Evolutionary conservation across 2,329 filamentous ascomycete species (phyloP), one percentile per base, ranked within the genome.

Genomic region (Fusarium continuum): DNA sequence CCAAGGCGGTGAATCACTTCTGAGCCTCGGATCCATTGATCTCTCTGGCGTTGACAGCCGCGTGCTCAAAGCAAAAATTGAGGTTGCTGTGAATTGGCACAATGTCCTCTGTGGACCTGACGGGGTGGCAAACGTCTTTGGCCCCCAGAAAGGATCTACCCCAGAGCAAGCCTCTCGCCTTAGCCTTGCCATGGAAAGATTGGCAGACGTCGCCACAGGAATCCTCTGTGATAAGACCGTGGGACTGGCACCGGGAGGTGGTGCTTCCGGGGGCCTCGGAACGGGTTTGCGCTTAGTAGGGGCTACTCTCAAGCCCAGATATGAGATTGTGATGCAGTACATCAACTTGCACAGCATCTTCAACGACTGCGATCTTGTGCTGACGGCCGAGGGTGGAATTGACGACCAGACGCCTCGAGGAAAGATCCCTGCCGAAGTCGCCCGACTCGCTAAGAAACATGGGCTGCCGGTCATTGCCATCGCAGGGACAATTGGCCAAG

Each of bases 381-480:
- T 85, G 60, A 85, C 82, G 1, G 82, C 81, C 2, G 83, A 85
- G 64, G 82, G 83, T 1, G 80, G 80, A 9, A 76, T 85, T 14
- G 83, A 85, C 60, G 76, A 77, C 39, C 82, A 84, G 61, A 83
- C 81, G 1, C 78, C 81, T 0, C 73, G 76, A 36, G 83, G 82
- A 3, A 85, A 85, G 67, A 83, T 85, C 61, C 82, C 83, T 8
- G 81, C 78, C 4, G 82, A 84, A 66, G 77, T 85, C 22, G 82
- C 81, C 9, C 72, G 76, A 47, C 75, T 80, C 9, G 82, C 82
- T 4, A 80, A 79, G 65, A 71, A 72, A 46, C 76, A 76, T 56
- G 76, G 77, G 5, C 73, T 81, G 4, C 80, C 81, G 0, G 82
- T 84, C 3, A 71, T 77, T 34, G 76, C 75, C 11, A 73, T 78